Evolutionary conservation across 331 rosid genomes (phyloP), one percentile per base, ranked within the genome.

Genomic region (Rhamnella rubrinervis): DNA sequence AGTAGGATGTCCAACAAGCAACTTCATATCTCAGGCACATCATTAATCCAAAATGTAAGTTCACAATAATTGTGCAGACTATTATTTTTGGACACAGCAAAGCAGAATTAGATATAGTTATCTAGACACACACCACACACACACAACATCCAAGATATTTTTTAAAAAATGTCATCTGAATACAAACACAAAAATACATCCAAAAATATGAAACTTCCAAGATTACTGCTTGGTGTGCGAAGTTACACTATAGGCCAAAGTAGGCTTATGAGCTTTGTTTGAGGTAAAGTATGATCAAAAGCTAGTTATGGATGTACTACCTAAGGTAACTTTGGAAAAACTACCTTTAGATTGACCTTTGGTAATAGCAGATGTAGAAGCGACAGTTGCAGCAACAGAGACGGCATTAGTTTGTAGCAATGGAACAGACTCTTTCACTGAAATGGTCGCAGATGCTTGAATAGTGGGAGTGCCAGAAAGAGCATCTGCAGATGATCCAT

Each of bases 271-370:
- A 35, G 63, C 63, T 59, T 15, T 59, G 11, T 59, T 11, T 64
- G 68, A 64, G 21, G 2, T 16, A 26, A 26, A 13, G 13, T 37
- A 0, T 23, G 5, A 62, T 20, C 26, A 38, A 61, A 39, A n/a
- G 56, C 66, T 31, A 11, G 14, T 35, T 16, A 35, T 44, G 16
- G 16, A 44, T 1, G 4, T 44, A 44, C 8, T 31, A 20, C 16
- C 37, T 46, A 21, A 23, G 13, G 69, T 44, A 20, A 5, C 8
- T 38, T 20, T 6, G 57, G 57, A 58, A 61, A 68, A 28, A 60
- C 64, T 76, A 95, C 99, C 99, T 86, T 91, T 95, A 46, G 92
- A 79, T 52, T 84, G 96, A 59, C 63, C 84, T 84, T 91, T 89
- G 51, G 91, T 52, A 73, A 55, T 86, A 75, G 74, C 31, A 10